A percentile compares a stretch with the other conserved stretches of the same genome.
Conservation (phyloP, 371 early-diverging fungal species). For the Rhizopus sp. region DNA sequence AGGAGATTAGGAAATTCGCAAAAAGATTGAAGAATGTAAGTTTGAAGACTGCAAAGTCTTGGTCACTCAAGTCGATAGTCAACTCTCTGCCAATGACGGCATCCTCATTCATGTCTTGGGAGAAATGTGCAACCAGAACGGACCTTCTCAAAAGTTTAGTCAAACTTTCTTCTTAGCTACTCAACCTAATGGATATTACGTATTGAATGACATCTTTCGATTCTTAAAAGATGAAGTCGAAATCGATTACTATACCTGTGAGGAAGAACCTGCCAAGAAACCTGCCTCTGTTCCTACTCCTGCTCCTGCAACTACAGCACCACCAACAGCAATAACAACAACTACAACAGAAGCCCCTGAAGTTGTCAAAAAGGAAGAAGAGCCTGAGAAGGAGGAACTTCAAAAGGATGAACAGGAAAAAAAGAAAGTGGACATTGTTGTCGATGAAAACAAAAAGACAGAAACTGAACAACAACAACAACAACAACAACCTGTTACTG, state of each 20-base stretch:
- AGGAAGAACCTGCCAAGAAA: constrained; percentile 12
- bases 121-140: constrained; percentile 85
- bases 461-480: not conserved
- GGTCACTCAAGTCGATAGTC: constrained; percentile 89
- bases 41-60: constrained; percentile 84
- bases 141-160: constrained; percentile 81
- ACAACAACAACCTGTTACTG: not conserved
- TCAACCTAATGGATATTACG: constrained; percentile 90
- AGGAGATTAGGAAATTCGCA: constrained; percentile 70
- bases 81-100: constrained; percentile 74
- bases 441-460: constrained; percentile 17
- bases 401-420: not conserved
- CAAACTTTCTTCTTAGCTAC: constrained; percentile 94
- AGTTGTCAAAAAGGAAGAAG: constrained; percentile 12
- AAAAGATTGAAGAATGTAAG: constrained; percentile 71
- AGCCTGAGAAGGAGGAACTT: constrained; percentile 1
- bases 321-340: constrained; percentile 9
- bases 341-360: constrained; percentile 7
- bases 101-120: constrained; percentile 93
- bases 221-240: constrained; percentile 83
- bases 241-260: constrained; percentile 49
- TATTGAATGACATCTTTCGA: constrained; percentile 94
- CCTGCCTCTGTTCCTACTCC: constrained; percentile 1
- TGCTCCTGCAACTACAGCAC: not conserved
- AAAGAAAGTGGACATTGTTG: not conserved